These are phyloP conservation scores for Clavulina sp. DNA, from an alignment of 768 basidiomycete species.

Conservation along the genomic window DNA sequence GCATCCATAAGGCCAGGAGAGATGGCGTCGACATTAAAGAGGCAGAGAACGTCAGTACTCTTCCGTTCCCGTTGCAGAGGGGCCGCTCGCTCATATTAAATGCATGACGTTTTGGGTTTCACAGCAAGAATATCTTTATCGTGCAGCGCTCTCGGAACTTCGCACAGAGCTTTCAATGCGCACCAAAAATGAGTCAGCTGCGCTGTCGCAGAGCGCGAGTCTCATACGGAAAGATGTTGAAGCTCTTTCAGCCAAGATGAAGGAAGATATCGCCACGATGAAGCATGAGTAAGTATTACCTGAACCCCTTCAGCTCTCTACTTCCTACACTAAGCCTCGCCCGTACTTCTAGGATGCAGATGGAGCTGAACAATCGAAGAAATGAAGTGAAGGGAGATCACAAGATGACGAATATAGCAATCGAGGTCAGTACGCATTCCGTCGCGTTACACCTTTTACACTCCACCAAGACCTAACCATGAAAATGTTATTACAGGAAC, in stretches of 20 bases:
- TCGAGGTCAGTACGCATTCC: slow-evolving; percentile 17
- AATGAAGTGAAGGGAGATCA: slow-evolving; percentile 73
- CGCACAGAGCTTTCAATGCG: slow-evolving; percentile 69
- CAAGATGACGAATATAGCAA: slow-evolving; percentile 67
- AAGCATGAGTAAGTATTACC: slow-evolving; percentile 68
- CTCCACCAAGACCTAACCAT: not conserved
- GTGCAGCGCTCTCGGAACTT: slow-evolving; percentile 81
- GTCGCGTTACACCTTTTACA: too few relatives aligned
- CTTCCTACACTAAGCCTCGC: not conserved
- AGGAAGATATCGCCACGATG: slow-evolving; percentile 73
- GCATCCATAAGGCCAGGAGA: slow-evolving; percentile 47
- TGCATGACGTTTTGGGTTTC: not conserved
- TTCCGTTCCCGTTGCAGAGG: not conserved
- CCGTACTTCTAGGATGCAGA: slow-evolving; percentile 54
- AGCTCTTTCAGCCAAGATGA: slow-evolving; percentile 71
- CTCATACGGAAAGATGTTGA: slow-evolving; percentile 79
- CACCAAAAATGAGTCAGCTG: slow-evolving; percentile 67
- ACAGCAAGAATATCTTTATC: slow-evolving; percentile 90
- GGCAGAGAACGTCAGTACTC: slow-evolving; percentile 52
- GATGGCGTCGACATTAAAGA: slow-evolving; percentile 64
- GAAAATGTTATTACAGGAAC: slow-evolving; percentile 30
- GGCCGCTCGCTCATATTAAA: not conserved
- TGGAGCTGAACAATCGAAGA: slow-evolving; percentile 90
- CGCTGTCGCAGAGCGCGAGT: slow-evolving; percentile 60
- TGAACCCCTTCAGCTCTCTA: slow-evolving; percentile 4